Evolutionary conservation across 768 basidiomycete genomes (phyloP), one percentile per base, ranked within the genome.

Genomic region (Trametes villosa): DNA sequence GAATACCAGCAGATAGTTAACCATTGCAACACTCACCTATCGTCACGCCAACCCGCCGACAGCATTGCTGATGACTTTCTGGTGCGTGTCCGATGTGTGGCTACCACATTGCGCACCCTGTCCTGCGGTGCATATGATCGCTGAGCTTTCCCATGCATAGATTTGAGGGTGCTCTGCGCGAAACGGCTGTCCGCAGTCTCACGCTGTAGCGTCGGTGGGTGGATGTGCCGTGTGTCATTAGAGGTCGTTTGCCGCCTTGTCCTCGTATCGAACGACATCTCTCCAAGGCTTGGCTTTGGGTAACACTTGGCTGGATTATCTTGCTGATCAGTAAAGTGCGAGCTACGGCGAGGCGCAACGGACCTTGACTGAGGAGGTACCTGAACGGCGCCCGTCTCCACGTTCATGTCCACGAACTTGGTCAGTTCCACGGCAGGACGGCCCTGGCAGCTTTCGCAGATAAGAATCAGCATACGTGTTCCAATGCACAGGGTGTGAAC

Each of bases 381-480:
- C n/a, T 58, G 60, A 22, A 68, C 59, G 52, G 65, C 63, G 20
- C 66, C 66, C 17, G 66, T 67, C 20, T 67, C 56, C 29, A 62
- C 44, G 38, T 67, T 51, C 18, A 67, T 34, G 20, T 64, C 57
- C 18, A 59, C 54, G 49, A 56, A 67, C 36, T 62, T 53, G 1
- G 65, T 67, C 46, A 67, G 27, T 73, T 94, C 92, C 13, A 90
- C 77, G 11, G 87, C 86, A 49, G 91, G 84, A 51, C 75, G 73
- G 22, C 81, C 79, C 48, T 81, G 78, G 71, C 92, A 94, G 64
- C 92, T 94, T 65, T 57, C 46, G 26, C 44, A 63, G 34, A 40
- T 29, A 27, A 48, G 48, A 48, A 57, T 38, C 49, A 54, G 31
- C 34, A 29, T 51, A n/a, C 15, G 30, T 15, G 13, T 1, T 2